Conservation (phyloP, 495 filamentous ascomycete species). For the Sphaerosporella brunnea region DNA sequence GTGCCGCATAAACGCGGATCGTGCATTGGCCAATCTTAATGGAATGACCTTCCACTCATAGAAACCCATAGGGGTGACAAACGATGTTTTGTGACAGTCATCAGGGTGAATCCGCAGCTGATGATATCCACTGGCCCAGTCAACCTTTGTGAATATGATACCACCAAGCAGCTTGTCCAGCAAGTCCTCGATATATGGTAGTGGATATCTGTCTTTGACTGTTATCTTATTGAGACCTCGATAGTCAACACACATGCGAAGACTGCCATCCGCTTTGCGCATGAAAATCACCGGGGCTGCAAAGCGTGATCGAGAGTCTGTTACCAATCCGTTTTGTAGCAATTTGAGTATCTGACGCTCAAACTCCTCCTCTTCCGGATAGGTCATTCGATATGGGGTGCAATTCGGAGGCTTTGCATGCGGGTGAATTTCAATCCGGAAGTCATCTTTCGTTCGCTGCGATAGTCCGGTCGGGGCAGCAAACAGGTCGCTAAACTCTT, state of each 20-base stretch:
- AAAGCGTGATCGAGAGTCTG: slow-evolving; percentile 1
- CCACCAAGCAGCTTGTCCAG: slow-evolving; percentile 23
- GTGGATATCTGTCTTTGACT: slow-evolving; percentile 30
- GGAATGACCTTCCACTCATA: slow-evolving; percentile 2
- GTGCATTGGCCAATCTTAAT: not conserved
- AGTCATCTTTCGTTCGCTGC: not conserved
- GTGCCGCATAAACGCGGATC: not conserved
- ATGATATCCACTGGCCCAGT: slow-evolving; percentile 14
- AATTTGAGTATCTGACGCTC: not conserved
- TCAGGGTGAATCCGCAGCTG: not conserved
- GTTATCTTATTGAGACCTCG: too few species aligned
- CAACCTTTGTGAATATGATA: slow-evolving; percentile 32
- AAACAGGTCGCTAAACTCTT: not conserved
- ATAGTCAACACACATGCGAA: slow-evolving; percentile 34
- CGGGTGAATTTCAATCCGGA: not conserved
- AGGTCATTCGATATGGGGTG: not conserved
- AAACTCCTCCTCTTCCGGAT: not conserved
- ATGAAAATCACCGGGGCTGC: slow-evolving; percentile 28
- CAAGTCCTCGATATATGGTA: slow-evolving; percentile 33
- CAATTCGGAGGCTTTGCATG: not conserved
- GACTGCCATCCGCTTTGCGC: slow-evolving; percentile 23
- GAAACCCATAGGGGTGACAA: not conserved
- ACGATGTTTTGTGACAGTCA: slow-evolving; percentile 7
- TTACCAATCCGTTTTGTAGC: not conserved
- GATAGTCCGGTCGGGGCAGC: not conserved